Conservation (phyloP, 495 filamentous ascomycete species). For the Aspergillus funiculosus region DNA sequence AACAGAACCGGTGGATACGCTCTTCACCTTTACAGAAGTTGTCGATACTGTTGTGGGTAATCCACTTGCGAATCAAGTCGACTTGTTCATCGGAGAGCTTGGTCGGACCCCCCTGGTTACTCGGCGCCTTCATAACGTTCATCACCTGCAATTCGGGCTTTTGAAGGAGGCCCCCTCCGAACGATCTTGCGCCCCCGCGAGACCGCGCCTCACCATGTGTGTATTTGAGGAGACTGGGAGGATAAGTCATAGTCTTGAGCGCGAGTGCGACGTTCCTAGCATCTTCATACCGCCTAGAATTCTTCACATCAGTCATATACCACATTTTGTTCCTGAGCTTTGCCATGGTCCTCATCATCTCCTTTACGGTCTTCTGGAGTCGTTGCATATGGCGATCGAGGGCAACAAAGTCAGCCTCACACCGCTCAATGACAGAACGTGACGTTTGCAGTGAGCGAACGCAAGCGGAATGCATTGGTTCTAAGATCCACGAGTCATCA, state of each 20-base stretch:
- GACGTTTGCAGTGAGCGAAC: conserved; percentile 32
- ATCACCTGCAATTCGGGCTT: conserved; percentile 82
- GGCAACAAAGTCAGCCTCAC: conserved; percentile 36
- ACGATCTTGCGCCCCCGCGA: conserved; percentile 43
- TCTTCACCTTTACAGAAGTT: conserved; percentile 97
- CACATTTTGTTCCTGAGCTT: conserved; percentile 86
- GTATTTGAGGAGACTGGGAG: conserved; percentile 39
- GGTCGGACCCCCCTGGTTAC: conserved; percentile 82
- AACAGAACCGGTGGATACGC: conserved; percentile 87
- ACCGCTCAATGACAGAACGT: conserved; percentile 38
- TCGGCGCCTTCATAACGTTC: conserved; percentile 75
- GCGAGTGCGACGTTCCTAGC: conserved; percentile 81
- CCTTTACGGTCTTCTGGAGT: conserved; percentile 34
- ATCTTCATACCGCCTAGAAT: conserved; percentile 85
- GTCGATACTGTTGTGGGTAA: conserved; percentile 73
- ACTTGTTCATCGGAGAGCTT: conserved; percentile 97
- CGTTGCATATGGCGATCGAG: conserved; percentile 34
- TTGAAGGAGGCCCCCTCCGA: conserved; percentile 62
- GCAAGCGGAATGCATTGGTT: conserved; percentile 35
- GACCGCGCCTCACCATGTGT: conserved; percentile 41
- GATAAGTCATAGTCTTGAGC: conserved; percentile 78
- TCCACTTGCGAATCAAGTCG: conserved; percentile 77
- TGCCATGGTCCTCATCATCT: conserved; percentile 30
- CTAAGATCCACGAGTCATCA: conserved; percentile 41
- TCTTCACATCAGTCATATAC: conserved; percentile 94